phyloP scores from a whole-genome alignment of 805 yeast genomes.

The Ogataea salicorniae region DNA sequence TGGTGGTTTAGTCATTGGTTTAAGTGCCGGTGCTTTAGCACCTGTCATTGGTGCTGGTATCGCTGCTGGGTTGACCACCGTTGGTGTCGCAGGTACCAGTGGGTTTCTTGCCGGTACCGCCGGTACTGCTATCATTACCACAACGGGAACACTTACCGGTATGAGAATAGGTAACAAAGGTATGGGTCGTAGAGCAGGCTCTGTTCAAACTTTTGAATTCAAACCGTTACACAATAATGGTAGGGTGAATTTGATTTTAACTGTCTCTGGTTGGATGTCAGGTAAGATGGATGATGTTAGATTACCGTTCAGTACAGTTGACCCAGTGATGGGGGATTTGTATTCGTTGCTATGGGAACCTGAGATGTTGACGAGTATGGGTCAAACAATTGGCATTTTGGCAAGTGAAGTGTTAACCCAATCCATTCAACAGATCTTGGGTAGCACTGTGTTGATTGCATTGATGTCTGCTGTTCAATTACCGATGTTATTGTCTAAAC shows the following conservation, averaged over 20 bases:
- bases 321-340: constrained; percentile 96
- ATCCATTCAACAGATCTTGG: constrained; percentile 91
- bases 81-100: constrained; percentile 91
- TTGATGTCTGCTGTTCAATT: constrained; percentile 89
- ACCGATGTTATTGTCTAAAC: constrained; percentile 86
- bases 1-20: constrained; percentile 89
- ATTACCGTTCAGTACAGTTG: constrained; percentile 92
- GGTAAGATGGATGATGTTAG: constrained; percentile 94
- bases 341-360: constrained; percentile 96
- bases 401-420: constrained; percentile 93
- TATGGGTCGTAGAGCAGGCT: constrained; percentile 82
- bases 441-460: constrained; percentile 83
- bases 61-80: constrained; percentile 93
- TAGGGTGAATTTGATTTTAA: constrained; percentile 77
- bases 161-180: constrained; percentile 84
- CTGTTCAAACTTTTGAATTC: constrained; percentile 90
- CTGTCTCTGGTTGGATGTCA: constrained; percentile 97
- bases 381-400: constrained; percentile 89
- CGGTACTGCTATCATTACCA: constrained; percentile 90
- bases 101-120: constrained; percentile 95
- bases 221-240: constrained; percentile 88
- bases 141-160: constrained; percentile 87
- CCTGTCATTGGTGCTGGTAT: constrained; percentile 98
- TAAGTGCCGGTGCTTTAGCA: constrained; percentile 92
- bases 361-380: constrained; percentile 91